Conservation (phyloP, 1,284 basidiomycete genomes). For the Ceratobasidium sp. region DNA sequence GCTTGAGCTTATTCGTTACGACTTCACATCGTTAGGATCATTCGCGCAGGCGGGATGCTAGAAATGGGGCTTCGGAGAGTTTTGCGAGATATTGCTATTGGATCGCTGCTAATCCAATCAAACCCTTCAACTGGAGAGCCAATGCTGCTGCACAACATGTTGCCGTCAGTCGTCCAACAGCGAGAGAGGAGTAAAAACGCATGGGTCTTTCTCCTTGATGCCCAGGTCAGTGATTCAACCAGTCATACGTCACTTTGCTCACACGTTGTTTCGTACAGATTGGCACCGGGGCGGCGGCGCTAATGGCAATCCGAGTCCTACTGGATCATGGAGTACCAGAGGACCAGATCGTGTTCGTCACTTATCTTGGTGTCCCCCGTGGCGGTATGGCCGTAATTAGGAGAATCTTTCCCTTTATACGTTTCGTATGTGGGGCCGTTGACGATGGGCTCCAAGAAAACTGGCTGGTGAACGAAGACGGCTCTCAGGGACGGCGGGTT, state of each 20-base stretch:
- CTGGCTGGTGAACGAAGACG: constrained; percentile 68
- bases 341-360: constrained; percentile 87
- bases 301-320: constrained; percentile 96
- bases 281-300: constrained; percentile 93
- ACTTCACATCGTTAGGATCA: not conserved
- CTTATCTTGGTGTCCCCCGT: constrained; percentile 86
- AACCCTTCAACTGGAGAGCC: constrained; percentile 90
- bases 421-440: constrained; percentile 86
- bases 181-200: constrained; percentile 74
- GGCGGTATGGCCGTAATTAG: constrained; percentile 86
- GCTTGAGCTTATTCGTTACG: not conserved
- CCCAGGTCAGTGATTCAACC: constrained; percentile 71
- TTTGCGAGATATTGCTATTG: constrained; percentile 88
- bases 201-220: constrained; percentile 93
- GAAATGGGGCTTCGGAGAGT: constrained; percentile 92
- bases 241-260: not conserved
- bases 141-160: constrained; percentile 83
- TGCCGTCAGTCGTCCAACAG: constrained; percentile 80
- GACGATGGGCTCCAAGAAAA: constrained; percentile 80
- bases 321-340: constrained; percentile 95
- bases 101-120: constrained; percentile 88
- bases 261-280: constrained; percentile 68
- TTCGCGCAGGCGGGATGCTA: constrained; percentile 79
- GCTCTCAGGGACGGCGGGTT: constrained; percentile 66
- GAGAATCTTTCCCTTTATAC: constrained; percentile 85